Conservation (phyloP, 306 rosid genomes). For the Carpinus fangiana region DNA sequence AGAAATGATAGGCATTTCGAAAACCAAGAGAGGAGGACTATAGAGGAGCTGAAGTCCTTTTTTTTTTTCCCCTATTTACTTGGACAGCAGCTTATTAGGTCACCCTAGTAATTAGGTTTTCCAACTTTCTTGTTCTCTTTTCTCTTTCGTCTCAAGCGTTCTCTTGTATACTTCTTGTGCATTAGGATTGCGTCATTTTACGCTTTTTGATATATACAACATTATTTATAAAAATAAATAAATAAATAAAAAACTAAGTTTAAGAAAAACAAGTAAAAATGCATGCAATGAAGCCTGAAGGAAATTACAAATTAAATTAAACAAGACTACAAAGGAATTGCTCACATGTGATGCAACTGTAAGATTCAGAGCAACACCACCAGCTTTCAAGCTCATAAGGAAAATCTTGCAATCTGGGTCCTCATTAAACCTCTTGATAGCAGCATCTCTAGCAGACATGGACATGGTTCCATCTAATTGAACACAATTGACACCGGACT, state of each 20-base stretch:
- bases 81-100: too few species aligned
- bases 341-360: constrained; percentile 89
- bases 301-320: background rate
- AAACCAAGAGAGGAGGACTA: too few species aligned
- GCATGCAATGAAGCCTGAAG: background rate
- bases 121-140: too few species aligned
- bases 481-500: constrained; percentile 80
- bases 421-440: constrained; percentile 68
- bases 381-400: constrained; percentile 98
- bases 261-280: background rate
- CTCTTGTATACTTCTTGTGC: too few species aligned
- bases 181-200: too few species aligned
- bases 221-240: too few species aligned
- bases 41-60: too few species aligned
- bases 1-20: too few species aligned
- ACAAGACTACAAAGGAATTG: constrained; percentile 19
- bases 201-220: too few species aligned
- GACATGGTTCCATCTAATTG: constrained; percentile 90
- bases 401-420: constrained; percentile 89
- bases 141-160: too few species aligned
- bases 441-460: constrained; percentile 68
- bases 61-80: too few species aligned
- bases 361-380: constrained; percentile 95
- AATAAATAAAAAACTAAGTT: background rate
- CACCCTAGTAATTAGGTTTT: too few species aligned